These are phyloP conservation scores for Pyrenopolyporus hunteri DNA, from an alignment of 495 filamentous ascomycete genomes.

Conservation along the genomic window DNA sequence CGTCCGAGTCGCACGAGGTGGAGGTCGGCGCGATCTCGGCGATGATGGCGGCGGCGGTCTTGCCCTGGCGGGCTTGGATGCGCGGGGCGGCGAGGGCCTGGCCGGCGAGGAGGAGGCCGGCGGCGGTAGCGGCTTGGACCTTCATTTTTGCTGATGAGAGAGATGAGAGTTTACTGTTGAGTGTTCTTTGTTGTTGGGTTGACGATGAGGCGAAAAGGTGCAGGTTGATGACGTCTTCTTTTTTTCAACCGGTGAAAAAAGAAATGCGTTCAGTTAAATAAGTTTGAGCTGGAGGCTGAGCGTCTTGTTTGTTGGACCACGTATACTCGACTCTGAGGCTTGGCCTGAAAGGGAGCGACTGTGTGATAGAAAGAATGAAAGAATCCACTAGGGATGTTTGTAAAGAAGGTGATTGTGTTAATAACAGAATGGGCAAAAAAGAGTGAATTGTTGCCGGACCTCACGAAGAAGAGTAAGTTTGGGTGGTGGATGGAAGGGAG, in stretches of 20 bases:
- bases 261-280: conserved; percentile 7
- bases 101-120: conserved; percentile 38
- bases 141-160: conserved; percentile 36
- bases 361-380: conserved; percentile 32
- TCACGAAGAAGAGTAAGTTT: conserved; percentile 20
- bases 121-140: conserved; percentile 26
- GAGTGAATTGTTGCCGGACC: conserved; percentile 27
- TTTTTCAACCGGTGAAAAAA: conserved; percentile 21
- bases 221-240: conserved; percentile 23
- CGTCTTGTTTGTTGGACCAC: conserved; percentile 11
- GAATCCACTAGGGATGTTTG: conserved; percentile 15
- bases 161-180: conserved; percentile 12
- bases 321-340: not conserved
- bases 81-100: conserved; percentile 28
- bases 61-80: conserved; percentile 46
- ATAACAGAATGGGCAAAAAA: conserved; percentile 13
- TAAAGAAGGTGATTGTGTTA: conserved; percentile 35
- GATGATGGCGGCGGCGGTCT: conserved; percentile 51
- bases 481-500: not conserved
- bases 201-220: not conserved
- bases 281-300: not conserved
- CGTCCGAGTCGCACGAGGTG: conserved; percentile 55
- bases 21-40: conserved; percentile 57
- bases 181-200: not conserved
- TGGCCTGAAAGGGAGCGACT: conserved; percentile 9